These are phyloP conservation scores for Hansenula sp. DNA, from an alignment of 1,139 yeast species.

Conservation along the genomic window DNA sequence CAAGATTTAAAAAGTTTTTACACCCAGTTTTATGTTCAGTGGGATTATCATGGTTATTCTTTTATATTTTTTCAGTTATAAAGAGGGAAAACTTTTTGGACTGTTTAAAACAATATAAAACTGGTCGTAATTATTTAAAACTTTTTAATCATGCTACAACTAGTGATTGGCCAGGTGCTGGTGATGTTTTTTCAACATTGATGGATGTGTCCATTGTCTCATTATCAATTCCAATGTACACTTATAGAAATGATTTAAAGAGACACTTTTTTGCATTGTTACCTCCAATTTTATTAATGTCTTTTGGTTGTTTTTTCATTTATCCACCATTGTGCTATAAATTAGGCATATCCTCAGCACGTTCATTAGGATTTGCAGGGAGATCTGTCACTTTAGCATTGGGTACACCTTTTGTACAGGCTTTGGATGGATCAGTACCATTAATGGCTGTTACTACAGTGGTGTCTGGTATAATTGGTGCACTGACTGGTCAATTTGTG, in stretches of 20 bases:
- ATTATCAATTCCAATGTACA: conserved; percentile 71
- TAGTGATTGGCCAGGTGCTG: conserved; percentile 68
- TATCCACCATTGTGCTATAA: conserved; percentile 67
- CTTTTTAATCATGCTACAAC: conserved; percentile 40
- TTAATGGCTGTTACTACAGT: conserved; percentile 80
- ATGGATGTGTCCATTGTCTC: conserved; percentile 79
- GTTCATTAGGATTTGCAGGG: conserved; percentile 74
- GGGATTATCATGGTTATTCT: conserved; percentile 52
- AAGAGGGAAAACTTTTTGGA: conserved; percentile 44
- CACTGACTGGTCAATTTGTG: conserved; percentile 56
- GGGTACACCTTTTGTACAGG: conserved; percentile 65
- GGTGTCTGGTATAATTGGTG: conserved; percentile 74
- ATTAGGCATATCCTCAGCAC: conserved; percentile 54
- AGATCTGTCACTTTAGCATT: conserved; percentile 78
- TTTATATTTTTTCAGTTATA: conserved; percentile 56
- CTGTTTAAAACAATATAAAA: conserved; percentile 53
- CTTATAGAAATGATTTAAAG: conserved; percentile 60
- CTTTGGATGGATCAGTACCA: conserved; percentile 65
- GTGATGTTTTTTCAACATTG: conserved; percentile 64
- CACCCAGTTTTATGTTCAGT: conserved; percentile 74
- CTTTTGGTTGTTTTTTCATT: conserved; percentile 55
- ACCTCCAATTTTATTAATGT: conserved; percentile 56
- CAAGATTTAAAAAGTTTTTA: conserved; percentile 42
- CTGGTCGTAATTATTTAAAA: conserved; percentile 62
- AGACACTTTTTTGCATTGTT: conserved; percentile 54